Conservation (phyloP, 129 eudicot genomes). For the Lonicera japonica region DNA sequence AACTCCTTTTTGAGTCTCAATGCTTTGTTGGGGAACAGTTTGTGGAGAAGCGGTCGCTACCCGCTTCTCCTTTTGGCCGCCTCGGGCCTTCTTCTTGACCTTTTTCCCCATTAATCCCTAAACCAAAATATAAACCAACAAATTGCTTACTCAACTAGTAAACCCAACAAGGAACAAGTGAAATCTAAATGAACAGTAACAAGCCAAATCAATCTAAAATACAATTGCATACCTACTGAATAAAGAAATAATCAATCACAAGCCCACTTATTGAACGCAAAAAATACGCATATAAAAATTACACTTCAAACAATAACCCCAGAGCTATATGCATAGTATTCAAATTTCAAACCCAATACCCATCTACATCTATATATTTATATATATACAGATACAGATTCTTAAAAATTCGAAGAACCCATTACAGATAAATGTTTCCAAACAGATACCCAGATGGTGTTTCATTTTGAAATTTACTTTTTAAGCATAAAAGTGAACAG, state of each 20-base stretch:
- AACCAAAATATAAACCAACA: slow-evolving; percentile 4
- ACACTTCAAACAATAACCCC: neutral
- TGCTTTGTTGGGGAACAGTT: slow-evolving; percentile 27
- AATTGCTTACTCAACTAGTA: slow-evolving; percentile 3
- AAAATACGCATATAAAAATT: neutral
- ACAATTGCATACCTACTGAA: too few relatives aligned
- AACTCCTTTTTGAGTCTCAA: slow-evolving; percentile 24
- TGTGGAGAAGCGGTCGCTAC: slow-evolving; percentile 29
- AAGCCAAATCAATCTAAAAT: too few relatives aligned
- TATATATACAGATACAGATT: neutral
- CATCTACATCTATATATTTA: neutral
- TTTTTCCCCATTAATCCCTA: slow-evolving; percentile 81
- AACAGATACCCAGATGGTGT: slow-evolving; percentile 7
- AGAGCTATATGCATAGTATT: neutral
- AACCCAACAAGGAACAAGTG: slow-evolving; percentile 2
- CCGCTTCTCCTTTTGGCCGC: slow-evolving; percentile 56
- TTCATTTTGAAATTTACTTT: neutral
- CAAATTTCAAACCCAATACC: neutral
- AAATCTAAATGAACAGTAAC: too few relatives aligned
- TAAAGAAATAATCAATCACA: neutral
- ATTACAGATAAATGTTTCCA: neutral
- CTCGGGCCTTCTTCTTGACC: slow-evolving; percentile 60
- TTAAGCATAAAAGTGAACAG: neutral
- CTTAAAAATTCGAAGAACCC: neutral
- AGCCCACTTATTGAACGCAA: neutral